phyloP scores from a whole-genome alignment of 176 grass and related monocot species.

The Phoenix dactylifera region DNA sequence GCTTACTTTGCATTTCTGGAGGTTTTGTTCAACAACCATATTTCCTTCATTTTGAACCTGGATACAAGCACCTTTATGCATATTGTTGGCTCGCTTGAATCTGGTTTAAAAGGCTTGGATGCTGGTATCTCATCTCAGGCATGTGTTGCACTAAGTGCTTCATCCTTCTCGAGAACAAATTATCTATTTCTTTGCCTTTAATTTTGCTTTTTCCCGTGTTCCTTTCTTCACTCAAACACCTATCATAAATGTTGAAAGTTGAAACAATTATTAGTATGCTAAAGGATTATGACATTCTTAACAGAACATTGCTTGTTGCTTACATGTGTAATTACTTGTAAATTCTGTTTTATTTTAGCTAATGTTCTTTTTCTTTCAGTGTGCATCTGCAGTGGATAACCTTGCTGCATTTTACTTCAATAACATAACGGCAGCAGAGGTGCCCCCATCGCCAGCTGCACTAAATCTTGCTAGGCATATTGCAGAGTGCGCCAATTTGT shows the following conservation, averaged over 20 bases:
- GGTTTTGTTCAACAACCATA: constrained; percentile 92
- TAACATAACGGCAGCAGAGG: constrained; percentile 64
- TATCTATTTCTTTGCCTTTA: too few species aligned
- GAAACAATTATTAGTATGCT: too few species aligned
- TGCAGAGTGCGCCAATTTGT: constrained; percentile 75
- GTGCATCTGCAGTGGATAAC: constrained; percentile 88
- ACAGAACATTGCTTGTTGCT: too few species aligned
- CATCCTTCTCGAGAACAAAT: too few species aligned
- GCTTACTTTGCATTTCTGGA: constrained; percentile 94
- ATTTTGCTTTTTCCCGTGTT: too few species aligned
- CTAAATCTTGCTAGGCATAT: constrained; percentile 83
- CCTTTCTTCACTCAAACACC: too few species aligned
- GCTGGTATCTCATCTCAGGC: constrained; percentile 96
- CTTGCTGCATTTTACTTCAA: constrained; percentile 94
- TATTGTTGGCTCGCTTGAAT: constrained; percentile 86
- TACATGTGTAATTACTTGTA: neutral
- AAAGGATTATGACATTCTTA: too few species aligned
- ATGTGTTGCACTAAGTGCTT: neutral
- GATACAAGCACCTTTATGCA: constrained; percentile 91
- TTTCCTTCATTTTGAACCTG: constrained; percentile 82
- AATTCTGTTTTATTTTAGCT: constrained; percentile 3
- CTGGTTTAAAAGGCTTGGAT: constrained; percentile 98
- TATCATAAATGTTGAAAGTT: too few species aligned
- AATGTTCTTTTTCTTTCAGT: constrained; percentile 35
- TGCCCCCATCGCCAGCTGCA: constrained; percentile 72